These are phyloP conservation scores for Annulohypoxylon nitens DNA, from an alignment of 495 filamentous ascomycete genomes.

Conservation along the genomic window DNA sequence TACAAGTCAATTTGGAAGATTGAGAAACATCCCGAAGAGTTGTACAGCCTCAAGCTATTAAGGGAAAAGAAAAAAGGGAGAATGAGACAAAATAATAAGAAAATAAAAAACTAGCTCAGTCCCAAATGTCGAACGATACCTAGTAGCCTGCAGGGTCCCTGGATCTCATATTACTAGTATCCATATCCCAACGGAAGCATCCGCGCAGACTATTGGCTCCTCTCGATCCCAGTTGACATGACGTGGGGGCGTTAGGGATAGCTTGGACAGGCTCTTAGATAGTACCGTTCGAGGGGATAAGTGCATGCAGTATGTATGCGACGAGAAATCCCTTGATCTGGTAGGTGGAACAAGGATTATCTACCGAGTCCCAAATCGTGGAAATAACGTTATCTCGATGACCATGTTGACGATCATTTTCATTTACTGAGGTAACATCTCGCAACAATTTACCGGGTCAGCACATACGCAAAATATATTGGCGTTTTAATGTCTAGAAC, in stretches of 20 bases:
- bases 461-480: constrained; percentile 27
- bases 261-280: background rate
- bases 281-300: constrained; percentile 35
- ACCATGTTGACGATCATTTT: constrained; percentile 24
- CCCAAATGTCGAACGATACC: background rate
- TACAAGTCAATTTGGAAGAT: constrained; percentile 30
- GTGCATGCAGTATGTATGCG: constrained; percentile 41
- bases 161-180: constrained; percentile 3
- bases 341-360: constrained; percentile 32
- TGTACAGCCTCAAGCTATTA: background rate
- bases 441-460: constrained; percentile 34
- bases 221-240: constrained; percentile 5
- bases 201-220: constrained; percentile 17
- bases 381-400: constrained; percentile 38
- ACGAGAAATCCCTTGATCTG: constrained; percentile 34
- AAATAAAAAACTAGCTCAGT: background rate
- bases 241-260: constrained; percentile 19
- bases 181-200: constrained; percentile 2
- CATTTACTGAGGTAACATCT: constrained; percentile 38
- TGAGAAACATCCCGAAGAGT: background rate
- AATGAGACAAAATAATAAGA: background rate
- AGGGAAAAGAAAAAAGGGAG: background rate
- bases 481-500: constrained; percentile 22
- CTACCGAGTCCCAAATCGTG: constrained; percentile 18
- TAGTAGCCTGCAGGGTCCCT: background rate